Base-by-base conservation (phyloP, 73 alveolate species). In the Diophrys appendiculata region DNA sequence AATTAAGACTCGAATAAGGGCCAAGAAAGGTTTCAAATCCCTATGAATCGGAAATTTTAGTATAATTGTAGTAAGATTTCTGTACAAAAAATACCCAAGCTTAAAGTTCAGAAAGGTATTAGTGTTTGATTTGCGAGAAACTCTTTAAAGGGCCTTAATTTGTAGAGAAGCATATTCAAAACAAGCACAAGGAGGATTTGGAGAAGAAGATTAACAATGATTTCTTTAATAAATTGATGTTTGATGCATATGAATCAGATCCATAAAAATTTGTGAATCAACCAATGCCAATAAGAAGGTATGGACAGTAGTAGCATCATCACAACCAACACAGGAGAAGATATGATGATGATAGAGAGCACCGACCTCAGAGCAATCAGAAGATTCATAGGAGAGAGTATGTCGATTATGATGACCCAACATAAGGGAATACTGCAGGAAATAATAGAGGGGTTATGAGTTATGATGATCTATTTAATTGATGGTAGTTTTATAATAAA, bases 151-250 rank as follows among this genome's bases (percentile, higher is more conserved):
- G 93, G 2, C 82, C 90, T 68, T 91, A 95, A 34, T 95, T 67
- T 56, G 93, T 95, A 18, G 90, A 84, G 65, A 95, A 91, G 88
- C 99, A 95, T 78, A 73, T 95, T 55, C 73, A 68, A 52, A 90
- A 88, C 82, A 93, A 87, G 80, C 99, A 95, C 74, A 70, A 67
- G n/a, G 89, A 79, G 11, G 91, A 81, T 29, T 82, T 92, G 55
- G 83, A 77, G 33, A 87, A 90, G 70, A 90, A 84, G 72, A 88
- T 91, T 53, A 80, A 84, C 54, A 78, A 70, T 29, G 72, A 55
- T 31, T 43, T 88, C 14, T 83, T 84, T 76, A 95, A 93, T 68
- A 68, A 65, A 52, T 67, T 95, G 83, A 82, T 86, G 86, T 80
- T 83, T 70, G 98, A 95, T 65, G 93, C 88, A 81, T 95, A 88